Base-by-base conservation (phyloP, 768 basidiomycete genomes). In the Podaxis pistillaris region DNA sequence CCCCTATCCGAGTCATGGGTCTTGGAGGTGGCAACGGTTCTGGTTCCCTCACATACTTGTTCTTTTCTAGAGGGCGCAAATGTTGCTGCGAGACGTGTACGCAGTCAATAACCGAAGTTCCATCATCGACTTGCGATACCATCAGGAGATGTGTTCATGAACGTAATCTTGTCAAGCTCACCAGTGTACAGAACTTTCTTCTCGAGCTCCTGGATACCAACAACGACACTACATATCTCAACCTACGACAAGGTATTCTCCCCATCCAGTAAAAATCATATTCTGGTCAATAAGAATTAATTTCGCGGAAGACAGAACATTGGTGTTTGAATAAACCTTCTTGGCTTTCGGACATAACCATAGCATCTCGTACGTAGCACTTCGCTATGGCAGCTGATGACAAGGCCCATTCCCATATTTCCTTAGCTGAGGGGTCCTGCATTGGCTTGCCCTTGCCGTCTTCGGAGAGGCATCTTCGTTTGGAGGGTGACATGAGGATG, bases 101-200 rank as follows among this genome's bases (percentile, higher is more conserved):
- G 67, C 91, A 93, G 51, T 93, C 90, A 26, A 93, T 78, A 3
- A 88, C 85, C 30, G 77, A 85, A 1, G 90, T 89, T 4, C 90
- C 89, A 66, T 93, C 91, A 68, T 93, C 91, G 63, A 93, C 89
- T 93, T 53, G 17, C 36, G 22, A 24, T 17, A n/a, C 3, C 63
- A 36, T 46, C 44, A 53, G 9, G 37, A 61, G 28, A 56, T 51
- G 17, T 13, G 44, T 40, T 28, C 8, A 36, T 22, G 44, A 63
- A 22, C 41, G 37, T 1, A 2, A 47, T 24, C 28, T 33, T 60
- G 22, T 28, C 41, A 40, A 30, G 66, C 80, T 66, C 65, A 89
- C 91, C 68, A 0, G 82, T 80, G 70, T 91, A 91, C 1, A 86
- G 67, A 15, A 85, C 75, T 40, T 83, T 81, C 64, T 77, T 81